Base-by-base conservation (phyloP, 202 grass and related monocot species). In the Digitaria exilis region DNA sequence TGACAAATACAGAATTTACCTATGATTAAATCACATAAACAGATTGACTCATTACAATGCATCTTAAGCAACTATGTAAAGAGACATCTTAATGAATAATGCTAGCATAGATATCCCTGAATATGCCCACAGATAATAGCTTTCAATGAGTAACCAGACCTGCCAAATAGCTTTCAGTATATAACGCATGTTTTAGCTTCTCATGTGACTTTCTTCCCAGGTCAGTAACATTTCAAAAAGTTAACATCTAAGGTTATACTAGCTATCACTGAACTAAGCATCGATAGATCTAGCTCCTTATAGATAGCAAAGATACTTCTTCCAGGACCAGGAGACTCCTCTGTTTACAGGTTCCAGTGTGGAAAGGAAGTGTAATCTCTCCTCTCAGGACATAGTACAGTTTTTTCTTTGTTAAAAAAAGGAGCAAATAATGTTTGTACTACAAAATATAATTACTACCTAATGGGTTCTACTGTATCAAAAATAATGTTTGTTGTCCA, bases 401-500 rank as follows among this genome's bases (percentile, higher is more conserved):
- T 69, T 16, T 45, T 45, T 69, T 58, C 4, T 39, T 39, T 39
- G 9, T 39, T 8, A 39, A 39, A 39, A 39, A 39, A 39, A 83
- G 29, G 80, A 68, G 41, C 25, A 24, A n/a, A n/a, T n/a, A n/a
- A n/a, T n/a, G 22, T 42, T 70, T 6, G 22, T 62, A 28, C 35
- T 69, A 25, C 22, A 39, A 57, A 34, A 56, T 77, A 44, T 51
- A 46, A 12, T 28, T 69, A 76, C 50, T 75, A 32, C 25, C 43
- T 55, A 25, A 17, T 46, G 19, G 13, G 15, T 62, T 75, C 81
- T 13, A 63, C 34, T 85, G 62, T 84, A 81, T 55, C 7, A 76
- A 52, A 41, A 64, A 24, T 42, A 44, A 26, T 80, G 69, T 35
- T n/a, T 71, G 14, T 75, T 80, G 75, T 67, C 24, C 41, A 21